These are phyloP conservation scores for Akanthomyces muscarius DNA, from an alignment of 2,329 filamentous ascomycete genomes.

Conservation along the genomic window DNA sequence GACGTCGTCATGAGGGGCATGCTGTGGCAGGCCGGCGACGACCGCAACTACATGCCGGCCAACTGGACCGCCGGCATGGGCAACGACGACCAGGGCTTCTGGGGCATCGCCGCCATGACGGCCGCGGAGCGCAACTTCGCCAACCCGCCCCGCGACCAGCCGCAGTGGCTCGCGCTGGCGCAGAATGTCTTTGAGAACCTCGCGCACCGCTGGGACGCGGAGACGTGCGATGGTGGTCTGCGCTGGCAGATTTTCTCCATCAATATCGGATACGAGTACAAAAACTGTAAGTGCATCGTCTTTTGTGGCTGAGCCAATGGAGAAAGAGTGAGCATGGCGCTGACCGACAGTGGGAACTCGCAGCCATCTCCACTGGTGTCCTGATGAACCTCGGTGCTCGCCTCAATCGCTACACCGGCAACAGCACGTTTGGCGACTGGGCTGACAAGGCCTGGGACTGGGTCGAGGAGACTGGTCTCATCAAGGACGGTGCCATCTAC, in stretches of 20 bases:
- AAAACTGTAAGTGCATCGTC: constrained; percentile 35
- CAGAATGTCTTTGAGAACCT: constrained; percentile 60
- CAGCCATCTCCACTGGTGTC: constrained; percentile 52
- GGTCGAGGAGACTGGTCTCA: constrained; percentile 50
- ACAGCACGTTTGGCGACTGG: constrained; percentile 60
- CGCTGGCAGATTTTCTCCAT: constrained; percentile 75
- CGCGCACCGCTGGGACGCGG: constrained; percentile 26
- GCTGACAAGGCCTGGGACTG: constrained; percentile 62
- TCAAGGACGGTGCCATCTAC: constrained; percentile 56
- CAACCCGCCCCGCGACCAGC: constrained; percentile 52
- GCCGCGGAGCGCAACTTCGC: constrained; percentile 69
- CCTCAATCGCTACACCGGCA: constrained; percentile 65
- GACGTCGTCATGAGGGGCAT: constrained; percentile 49
- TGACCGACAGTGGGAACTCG: not conserved
- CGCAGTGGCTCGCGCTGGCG: constrained; percentile 68
- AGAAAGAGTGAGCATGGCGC: too few relatives aligned
- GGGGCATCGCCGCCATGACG: constrained; percentile 68
- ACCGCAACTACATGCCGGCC: constrained; percentile 54
- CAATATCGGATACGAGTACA: constrained; percentile 62
- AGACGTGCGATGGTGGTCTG: constrained; percentile 63
- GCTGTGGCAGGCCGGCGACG: constrained; percentile 50
- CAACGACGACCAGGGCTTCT: constrained; percentile 71
- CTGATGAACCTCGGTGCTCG: constrained; percentile 64
- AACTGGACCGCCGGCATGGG: constrained; percentile 52
- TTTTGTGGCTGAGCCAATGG: not conserved